Evolutionary conservation across 1,139 yeast genomes (phyloP), one percentile per base, ranked within the genome.

Genomic region (Saccharomyces hybrid): DNA sequence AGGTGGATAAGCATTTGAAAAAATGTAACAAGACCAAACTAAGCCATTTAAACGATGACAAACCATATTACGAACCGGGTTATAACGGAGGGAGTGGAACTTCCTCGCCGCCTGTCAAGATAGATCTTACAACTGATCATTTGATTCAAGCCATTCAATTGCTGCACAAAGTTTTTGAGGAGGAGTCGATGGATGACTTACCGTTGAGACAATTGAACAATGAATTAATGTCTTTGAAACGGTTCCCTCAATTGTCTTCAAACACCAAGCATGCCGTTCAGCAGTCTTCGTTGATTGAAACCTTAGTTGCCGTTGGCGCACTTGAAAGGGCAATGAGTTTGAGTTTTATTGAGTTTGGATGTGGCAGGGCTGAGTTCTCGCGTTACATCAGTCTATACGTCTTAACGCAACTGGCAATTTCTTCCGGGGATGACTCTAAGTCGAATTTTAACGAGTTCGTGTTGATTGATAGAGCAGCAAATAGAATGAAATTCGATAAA

Each of bases 301-400:
- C 87, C 58, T 70, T 90, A 66, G 75, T 78, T 31, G 66, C 71
- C 3, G 61, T 69, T n/a, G 70, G 69, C 0, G 64, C 84, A 30
- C 70, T 84, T 31, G 70, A 72, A 1, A 30, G 31, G n/a, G 20
- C 47, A 5, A 50, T 68, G 2, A 63, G 72, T 4, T 38, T 55
- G 46, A 73, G 78, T 51, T 80, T 83, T 63, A 68, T 87, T 27
- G 97, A 90, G 68, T 89, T 88, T 73, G 97, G 97, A 0, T 87
- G 96, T 67, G 97, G 97, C 0, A 80, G 91, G 57, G 96, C 87
- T 0, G 97, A 90, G 66, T 76, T 90, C 27, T 81, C 91, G 0
- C 72, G 95, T 57, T 87, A 81, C 63, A 75, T 88, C n/a, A 65
- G 66, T 54, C 67, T 66, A 52, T 62, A 63, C 9, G 47, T 59